These are phyloP conservation scores for Euphorbia peplus DNA, from an alignment of 345 rosid genomes.

Conservation along the genomic window DNA sequence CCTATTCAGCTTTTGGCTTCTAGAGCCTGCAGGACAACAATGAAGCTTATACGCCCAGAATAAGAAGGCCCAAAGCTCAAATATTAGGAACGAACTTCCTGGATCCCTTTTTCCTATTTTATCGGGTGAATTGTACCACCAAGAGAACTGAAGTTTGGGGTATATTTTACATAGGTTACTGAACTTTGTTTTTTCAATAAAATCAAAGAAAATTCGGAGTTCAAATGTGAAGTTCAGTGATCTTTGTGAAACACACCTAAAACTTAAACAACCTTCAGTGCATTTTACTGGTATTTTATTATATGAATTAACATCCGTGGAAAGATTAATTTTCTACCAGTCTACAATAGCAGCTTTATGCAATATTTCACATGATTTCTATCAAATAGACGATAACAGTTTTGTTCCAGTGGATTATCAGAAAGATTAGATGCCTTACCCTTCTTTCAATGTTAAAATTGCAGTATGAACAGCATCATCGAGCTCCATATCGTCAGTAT, in stretches of 20 bases:
- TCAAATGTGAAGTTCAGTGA: too few relatives aligned
- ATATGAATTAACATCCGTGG: too few relatives aligned
- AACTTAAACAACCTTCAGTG: too few relatives aligned
- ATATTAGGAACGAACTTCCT: not conserved
- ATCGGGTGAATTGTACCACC: too few relatives aligned
- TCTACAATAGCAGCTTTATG: not conserved
- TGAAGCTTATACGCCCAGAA: not conserved
- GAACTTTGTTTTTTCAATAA: too few relatives aligned
- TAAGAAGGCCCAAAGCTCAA: not conserved
- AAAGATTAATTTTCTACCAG: too few relatives aligned
- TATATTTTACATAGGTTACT: too few relatives aligned
- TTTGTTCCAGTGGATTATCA: not conserved
- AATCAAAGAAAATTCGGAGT: too few relatives aligned
- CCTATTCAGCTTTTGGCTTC: not conserved
- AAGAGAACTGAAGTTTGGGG: too few relatives aligned
- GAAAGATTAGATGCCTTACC: slow-evolving; percentile 45
- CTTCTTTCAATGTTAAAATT: slow-evolving; percentile 87
- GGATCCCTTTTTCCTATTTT: not conserved
- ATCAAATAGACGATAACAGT: not conserved
- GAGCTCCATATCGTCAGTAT: slow-evolving; percentile 97
- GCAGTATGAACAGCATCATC: slow-evolving; percentile 99
- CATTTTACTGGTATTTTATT: too few relatives aligned
- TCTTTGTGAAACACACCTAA: too few relatives aligned
- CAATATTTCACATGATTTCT: not conserved
- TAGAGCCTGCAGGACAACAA: too few relatives aligned